Evolutionary conservation across 2,329 filamentous ascomycete genomes (phyloP), one percentile per base, ranked within the genome.

Genomic region (Hypoxylon sp.): DNA sequence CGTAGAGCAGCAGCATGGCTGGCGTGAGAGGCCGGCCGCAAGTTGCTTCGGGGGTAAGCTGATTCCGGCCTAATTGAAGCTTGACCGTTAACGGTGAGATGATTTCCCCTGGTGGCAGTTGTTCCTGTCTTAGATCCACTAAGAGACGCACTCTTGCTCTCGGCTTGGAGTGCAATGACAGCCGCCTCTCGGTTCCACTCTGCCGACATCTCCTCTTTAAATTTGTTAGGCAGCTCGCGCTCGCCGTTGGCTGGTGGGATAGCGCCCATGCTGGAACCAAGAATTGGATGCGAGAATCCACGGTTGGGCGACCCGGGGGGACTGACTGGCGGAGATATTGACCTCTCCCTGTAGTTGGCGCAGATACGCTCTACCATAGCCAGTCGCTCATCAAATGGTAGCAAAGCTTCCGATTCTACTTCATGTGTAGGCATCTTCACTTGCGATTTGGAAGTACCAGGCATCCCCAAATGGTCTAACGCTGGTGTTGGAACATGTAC

Each of bases 181-280:
- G 88, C 89, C 9, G 77, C 73, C 15, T 96, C 91, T 65, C 86
- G 86, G 27, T 84, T 88, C 93, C 93, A 97, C 36, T 89, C 83
- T 13, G 82, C 77, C 49, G 91, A 74, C 81, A 97, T 89, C 60
- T 90, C 82, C 55, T 94, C 89, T 59, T 81, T 84, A 61, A 91
- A 82, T 19, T 76, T 78, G 11, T 75, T 69, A 0, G 91, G 88
- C 2, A 96, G 75, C 49, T 86, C 79, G n/a, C 73, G 70, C 25
- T 78, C 75, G 3, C 66, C 64, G 15, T 75, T 68, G 42, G 68
- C 52, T 1, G 71, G 65, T 6, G 73, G 72, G 44, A 64, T 73
- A 19, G 66, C 67, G 66, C 63, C 76, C 60, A 76, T 68, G 55
- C 66, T 75, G 43, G 71, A 79, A 36, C 77, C 79, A 11, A 89